phyloP scores from a whole-genome alignment of 192 early-diverging fungal species.

The Coemansia sp. region DNA sequence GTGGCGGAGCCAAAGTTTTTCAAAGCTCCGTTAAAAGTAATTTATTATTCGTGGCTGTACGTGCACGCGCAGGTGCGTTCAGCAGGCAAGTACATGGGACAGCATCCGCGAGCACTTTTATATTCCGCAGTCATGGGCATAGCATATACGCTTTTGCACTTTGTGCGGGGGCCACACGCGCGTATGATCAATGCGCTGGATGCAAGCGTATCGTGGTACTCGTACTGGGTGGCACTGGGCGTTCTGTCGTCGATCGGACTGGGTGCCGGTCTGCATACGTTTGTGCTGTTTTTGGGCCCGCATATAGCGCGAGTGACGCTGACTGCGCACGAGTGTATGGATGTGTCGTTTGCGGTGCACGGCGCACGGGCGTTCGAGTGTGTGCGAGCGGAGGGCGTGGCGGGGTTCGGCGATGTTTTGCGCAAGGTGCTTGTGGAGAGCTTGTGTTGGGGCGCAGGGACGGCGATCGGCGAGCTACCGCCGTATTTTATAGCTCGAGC shows the following conservation, averaged over 20 bases:
- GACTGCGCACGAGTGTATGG: conserved; percentile 78
- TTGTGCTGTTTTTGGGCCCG: conserved; percentile 90
- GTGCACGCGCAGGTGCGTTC: conserved; percentile 20
- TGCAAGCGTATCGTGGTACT: conserved; percentile 64
- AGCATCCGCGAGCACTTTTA: conserved; percentile 41
- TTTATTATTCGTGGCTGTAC: conserved; percentile 49
- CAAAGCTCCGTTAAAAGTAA: conserved; percentile 48
- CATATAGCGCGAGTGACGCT: conserved; percentile 89
- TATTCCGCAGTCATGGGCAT: conserved; percentile 33
- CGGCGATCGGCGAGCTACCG: conserved; percentile 89
- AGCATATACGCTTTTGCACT: conserved; percentile 43
- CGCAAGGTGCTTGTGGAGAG: conserved; percentile 73
- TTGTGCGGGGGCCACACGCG: conserved; percentile 38
- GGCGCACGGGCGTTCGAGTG: conserved; percentile 63
- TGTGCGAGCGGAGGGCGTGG: conserved; percentile 21
- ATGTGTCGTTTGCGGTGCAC: conserved; percentile 68
- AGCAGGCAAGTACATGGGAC: conserved; percentile 25
- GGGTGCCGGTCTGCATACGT: conserved; percentile 93
- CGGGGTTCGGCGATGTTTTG: conserved; percentile 62
- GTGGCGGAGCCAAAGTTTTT: conserved; percentile 36
- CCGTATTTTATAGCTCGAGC: conserved; percentile 94
- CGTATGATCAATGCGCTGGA: conserved; percentile 59
- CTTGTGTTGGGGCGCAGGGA: conserved; percentile 93
- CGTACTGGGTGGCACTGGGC: conserved; percentile 86
- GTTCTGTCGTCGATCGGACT: conserved; percentile 89